These are phyloP conservation scores for Linum lewisii DNA, from an alignment of 345 rosid genomes.

Conservation along the genomic window DNA sequence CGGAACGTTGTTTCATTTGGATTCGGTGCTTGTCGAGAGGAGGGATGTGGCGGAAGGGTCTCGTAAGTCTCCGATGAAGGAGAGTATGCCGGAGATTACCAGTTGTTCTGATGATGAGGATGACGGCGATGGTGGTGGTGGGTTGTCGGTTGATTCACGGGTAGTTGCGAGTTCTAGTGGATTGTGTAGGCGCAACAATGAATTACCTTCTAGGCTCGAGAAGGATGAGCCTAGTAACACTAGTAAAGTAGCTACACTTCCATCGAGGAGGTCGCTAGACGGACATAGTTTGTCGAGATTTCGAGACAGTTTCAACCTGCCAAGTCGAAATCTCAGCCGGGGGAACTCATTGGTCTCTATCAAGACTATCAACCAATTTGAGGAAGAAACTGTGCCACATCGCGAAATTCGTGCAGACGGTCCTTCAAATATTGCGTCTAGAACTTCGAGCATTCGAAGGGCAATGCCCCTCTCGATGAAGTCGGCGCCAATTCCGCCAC, in stretches of 20 bases:
- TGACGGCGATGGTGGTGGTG: too few relatives aligned
- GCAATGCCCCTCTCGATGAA: constrained; percentile 28
- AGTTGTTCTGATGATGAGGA: too few relatives aligned
- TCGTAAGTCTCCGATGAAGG: neutral
- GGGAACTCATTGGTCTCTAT: constrained; percentile 2
- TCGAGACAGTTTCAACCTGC: neutral
- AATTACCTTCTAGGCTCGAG: too few relatives aligned
- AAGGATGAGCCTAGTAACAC: neutral
- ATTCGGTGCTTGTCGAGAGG: constrained; percentile 18
- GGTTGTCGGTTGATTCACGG: too few relatives aligned
- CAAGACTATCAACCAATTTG: neutral
- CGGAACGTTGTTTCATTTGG: constrained; percentile 9
- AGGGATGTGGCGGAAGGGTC: constrained; percentile 1
- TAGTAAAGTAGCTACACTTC: constrained; percentile 5
- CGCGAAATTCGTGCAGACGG: neutral
- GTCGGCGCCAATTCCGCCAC: constrained; percentile 36
- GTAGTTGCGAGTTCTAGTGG: too few relatives aligned
- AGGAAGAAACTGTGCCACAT: constrained; percentile 4
- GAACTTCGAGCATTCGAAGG: constrained; percentile 25
- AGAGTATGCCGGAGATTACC: neutral
- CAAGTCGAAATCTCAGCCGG: constrained; percentile 1
- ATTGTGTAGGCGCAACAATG: too few relatives aligned
- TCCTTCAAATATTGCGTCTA: constrained; percentile 1
- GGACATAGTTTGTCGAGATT: neutral
- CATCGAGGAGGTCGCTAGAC: constrained; percentile 13